Percentiles rank a stretch among this genome's conserved stretches.
These are phyloP conservation scores for Mycena vulgaris DNA, from an alignment of 768 basidiomycete species.

Conservation along the genomic window DNA sequence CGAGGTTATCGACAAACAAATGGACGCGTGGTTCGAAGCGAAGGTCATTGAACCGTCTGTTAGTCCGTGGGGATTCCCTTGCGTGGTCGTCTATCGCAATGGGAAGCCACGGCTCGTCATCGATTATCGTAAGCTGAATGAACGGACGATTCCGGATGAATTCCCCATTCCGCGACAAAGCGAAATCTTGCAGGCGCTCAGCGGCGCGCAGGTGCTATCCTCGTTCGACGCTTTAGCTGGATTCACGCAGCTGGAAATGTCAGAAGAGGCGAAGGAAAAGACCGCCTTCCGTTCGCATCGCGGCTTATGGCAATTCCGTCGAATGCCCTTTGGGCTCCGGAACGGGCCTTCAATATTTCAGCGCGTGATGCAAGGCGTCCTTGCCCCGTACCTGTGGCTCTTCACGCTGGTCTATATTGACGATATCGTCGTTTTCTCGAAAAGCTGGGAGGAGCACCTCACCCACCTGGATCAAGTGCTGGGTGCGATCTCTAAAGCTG, in stretches of 20 bases:
- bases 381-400: background rate
- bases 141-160: no score
- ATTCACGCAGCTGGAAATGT: constrained; percentile 49
- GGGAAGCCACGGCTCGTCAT: no score
- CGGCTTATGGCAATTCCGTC: constrained; percentile 48
- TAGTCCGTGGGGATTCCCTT: no score
- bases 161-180: no score
- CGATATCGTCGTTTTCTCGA: constrained; percentile 39
- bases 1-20: constrained; percentile 39
- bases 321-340: no score
- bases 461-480: constrained; percentile 37
- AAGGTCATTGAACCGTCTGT: no score
- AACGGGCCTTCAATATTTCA: constrained; percentile 2
- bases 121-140: no score
- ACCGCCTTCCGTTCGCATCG: constrained; percentile 49
- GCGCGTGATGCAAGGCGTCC: background rate
- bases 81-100: no score
- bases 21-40: no score
- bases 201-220: constrained; percentile 37
- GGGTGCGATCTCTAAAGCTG: constrained; percentile 30
- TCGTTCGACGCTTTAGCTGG: constrained; percentile 45
- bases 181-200: no score
- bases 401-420: constrained; percentile 41
- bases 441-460: constrained; percentile 39
- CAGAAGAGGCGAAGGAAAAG: constrained; percentile 38